phyloP scores from a whole-genome alignment of 257 asterid species.

The Nicotiana obtusifolia region DNA sequence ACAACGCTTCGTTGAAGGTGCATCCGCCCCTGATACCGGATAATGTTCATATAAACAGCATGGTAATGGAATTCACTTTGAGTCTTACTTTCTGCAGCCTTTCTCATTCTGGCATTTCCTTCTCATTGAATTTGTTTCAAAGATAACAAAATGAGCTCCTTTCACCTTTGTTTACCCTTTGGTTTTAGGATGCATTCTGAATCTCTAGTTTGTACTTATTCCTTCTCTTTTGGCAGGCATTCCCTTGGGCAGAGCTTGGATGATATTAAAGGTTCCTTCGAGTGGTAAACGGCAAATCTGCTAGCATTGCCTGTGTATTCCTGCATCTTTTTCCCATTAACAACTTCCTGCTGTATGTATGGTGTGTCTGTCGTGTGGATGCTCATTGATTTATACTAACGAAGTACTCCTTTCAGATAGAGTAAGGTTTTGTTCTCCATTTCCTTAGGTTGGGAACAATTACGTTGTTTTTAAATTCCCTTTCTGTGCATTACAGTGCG shows the following conservation, averaged over 20 bases:
- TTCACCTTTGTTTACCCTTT: background rate
- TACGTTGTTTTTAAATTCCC: background rate
- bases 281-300: slow-evolving; percentile 10
- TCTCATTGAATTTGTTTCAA: background rate
- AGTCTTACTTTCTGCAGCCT: background rate
- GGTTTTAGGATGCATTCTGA: slow-evolving; percentile 6
- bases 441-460: background rate
- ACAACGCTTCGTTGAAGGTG: too few species aligned
- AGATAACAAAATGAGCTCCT: background rate
- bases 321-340: background rate
- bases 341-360: background rate
- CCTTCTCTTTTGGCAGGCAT: slow-evolving; percentile 36
- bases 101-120: background rate
- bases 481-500: background rate
- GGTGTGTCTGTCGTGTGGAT: background rate
- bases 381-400: background rate
- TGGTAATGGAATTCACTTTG: background rate
- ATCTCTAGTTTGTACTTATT: background rate
- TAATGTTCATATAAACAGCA: background rate
- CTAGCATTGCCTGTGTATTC: background rate
- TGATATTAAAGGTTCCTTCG: slow-evolving; percentile 59
- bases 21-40: background rate
- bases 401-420: background rate
- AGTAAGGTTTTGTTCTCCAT: background rate
- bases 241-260: slow-evolving; percentile 94